Percentiles rank a stretch among this genome's conserved stretches.
These are phyloP conservation scores for Tylopilus felleus DNA, from an alignment of 768 basidiomycete species.

Conservation along the genomic window DNA sequence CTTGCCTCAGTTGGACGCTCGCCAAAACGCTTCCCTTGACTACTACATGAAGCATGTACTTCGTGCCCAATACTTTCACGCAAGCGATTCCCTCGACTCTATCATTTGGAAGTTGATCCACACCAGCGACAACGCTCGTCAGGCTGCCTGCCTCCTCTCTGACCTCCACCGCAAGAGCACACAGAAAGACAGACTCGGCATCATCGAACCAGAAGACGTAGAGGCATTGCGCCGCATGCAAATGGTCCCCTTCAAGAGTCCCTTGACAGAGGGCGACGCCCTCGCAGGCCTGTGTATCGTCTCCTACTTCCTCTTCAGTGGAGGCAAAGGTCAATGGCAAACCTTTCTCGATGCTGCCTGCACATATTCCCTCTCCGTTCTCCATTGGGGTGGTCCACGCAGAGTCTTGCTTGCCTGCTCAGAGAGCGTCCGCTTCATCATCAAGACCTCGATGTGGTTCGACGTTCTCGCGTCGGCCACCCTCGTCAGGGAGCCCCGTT, in stretches of 20 bases:
- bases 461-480: slow-evolving; percentile 79
- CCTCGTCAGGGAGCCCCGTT: slow-evolving; percentile 54
- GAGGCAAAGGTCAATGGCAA: slow-evolving; percentile 68
- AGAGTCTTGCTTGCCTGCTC: slow-evolving; percentile 44
- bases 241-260: slow-evolving; percentile 17
- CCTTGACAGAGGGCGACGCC: slow-evolving; percentile 60
- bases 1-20: slow-evolving; percentile 12
- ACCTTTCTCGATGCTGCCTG: slow-evolving; percentile 62
- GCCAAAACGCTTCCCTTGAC: slow-evolving; percentile 21
- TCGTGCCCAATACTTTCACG: slow-evolving; percentile 66
- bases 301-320: slow-evolving; percentile 74
- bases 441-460: slow-evolving; percentile 86
- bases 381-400: slow-evolving; percentile 41
- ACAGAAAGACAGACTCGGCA: slow-evolving; percentile 22
- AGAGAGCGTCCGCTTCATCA: slow-evolving; percentile 63
- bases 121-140: slow-evolving; percentile 43
- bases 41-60: slow-evolving; percentile 65
- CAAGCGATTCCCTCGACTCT: slow-evolving; percentile 42
- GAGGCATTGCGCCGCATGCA: slow-evolving; percentile 27
- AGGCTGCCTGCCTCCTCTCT: slow-evolving; percentile 62
- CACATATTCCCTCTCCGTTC: slow-evolving; percentile 48
- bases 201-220: slow-evolving; percentile 24
- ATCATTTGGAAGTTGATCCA: slow-evolving; percentile 53
- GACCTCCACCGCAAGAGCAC: slow-evolving; percentile 46
- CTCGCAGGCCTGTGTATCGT: slow-evolving; percentile 76